A percentile compares a stretch with the other conserved stretches of the same genome.
These are phyloP conservation scores for Penicillium freii DNA, from an alignment of 2,329 filamentous ascomycete species.

Conservation along the genomic window DNA sequence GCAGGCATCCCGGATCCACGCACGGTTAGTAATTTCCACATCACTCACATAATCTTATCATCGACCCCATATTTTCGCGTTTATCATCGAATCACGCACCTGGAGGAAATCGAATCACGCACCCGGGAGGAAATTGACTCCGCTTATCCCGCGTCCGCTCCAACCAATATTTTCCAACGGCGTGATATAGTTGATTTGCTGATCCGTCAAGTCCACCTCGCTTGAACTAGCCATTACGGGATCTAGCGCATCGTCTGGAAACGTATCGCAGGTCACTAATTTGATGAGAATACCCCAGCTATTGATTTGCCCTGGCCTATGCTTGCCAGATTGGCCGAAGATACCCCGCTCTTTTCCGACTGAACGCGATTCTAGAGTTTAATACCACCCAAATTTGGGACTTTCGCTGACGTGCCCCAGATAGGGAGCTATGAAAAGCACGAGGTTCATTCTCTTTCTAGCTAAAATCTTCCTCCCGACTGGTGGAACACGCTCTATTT, in stretches of 20 bases:
- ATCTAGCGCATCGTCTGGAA: background rate
- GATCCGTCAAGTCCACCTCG: background rate
- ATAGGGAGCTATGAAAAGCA: no score
- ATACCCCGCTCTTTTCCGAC: background rate
- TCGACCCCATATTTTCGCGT: background rate
- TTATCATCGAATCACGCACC: background rate
- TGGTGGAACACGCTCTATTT: no score
- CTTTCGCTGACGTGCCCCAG: background rate
- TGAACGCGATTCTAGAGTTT: no score
- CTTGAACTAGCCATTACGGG: background rate
- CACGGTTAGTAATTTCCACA: no score
- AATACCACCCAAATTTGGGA: background rate
- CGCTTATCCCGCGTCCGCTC: no score
- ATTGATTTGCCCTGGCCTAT: no score
- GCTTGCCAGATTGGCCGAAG: no score
- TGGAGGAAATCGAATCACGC: no score
- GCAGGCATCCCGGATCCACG: background rate
- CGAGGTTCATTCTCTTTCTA: no score
- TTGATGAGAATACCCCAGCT: background rate
- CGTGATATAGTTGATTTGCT: no score
- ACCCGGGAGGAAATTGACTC: background rate
- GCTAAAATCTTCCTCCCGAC: no score
- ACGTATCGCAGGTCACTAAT: background rate
- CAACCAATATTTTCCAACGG: no score
- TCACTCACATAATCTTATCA: background rate